Conservation (phyloP, 2,329 filamentous ascomycete genomes). For the Penicillium sp. region DNA sequence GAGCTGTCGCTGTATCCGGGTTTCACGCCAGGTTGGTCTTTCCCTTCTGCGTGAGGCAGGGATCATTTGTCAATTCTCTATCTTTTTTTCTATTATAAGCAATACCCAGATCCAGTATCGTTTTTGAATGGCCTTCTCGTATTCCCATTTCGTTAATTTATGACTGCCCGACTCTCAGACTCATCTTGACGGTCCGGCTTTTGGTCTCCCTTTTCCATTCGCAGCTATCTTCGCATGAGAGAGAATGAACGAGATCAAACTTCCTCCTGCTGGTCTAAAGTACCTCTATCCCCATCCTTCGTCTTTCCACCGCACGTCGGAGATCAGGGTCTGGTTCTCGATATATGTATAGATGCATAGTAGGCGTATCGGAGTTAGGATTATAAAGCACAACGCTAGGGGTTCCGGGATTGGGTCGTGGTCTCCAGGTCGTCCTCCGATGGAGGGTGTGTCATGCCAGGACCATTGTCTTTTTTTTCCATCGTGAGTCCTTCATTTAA, state of each 20-base stretch:
- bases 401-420: too few relatives aligned
- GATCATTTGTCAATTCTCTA: background rate
- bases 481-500: too few relatives aligned
- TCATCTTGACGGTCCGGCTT: background rate
- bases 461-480: too few relatives aligned
- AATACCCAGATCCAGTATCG: background rate
- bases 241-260: background rate
- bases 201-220: background rate
- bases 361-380: background rate
- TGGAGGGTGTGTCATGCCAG: too few relatives aligned
- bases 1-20: conserved; percentile 23
- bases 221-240: background rate
- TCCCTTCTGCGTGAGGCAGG: conserved; percentile 13
- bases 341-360: background rate
- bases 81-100: conserved; percentile 1
- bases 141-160: background rate
- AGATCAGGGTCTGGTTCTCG: too few relatives aligned
- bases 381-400: background rate
- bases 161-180: background rate
- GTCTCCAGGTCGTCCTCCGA: too few relatives aligned
- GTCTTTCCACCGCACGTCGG: background rate
- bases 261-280: background rate
- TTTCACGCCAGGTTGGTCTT: conserved; percentile 25
- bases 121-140: background rate
- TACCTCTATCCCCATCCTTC: background rate